A percentile compares a stretch with the other conserved stretches of the same genome.
Evolutionary conservation across 1,284 basidiomycete genomes (phyloP).

Genomic region (Tausonia pullulans): DNA sequence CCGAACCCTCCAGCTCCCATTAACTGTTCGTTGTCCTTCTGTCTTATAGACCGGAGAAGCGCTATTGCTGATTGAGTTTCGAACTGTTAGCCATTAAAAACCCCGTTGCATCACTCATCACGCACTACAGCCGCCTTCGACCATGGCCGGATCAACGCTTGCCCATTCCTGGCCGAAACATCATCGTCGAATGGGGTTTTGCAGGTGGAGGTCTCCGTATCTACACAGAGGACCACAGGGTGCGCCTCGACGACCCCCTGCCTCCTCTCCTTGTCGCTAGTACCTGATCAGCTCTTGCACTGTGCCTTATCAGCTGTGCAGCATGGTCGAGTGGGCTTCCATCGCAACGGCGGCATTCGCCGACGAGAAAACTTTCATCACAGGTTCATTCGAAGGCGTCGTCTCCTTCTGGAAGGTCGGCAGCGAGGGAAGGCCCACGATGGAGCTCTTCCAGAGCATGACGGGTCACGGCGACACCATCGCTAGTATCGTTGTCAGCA

Average conservation of each 20-base stretch:
- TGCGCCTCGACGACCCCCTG: constrained; percentile 14
- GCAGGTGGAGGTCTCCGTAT: constrained; percentile 45
- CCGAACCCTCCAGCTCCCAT: constrained; percentile 40
- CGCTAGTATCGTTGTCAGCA: constrained; percentile 58
- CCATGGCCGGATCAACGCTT: constrained; percentile 52
- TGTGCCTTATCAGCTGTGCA: constrained; percentile 44
- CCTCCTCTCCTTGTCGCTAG: background rate
- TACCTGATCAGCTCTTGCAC: constrained; percentile 11
- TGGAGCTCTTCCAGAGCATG: constrained; percentile 58
- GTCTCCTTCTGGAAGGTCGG: constrained; percentile 64
- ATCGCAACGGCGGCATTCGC: constrained; percentile 66
- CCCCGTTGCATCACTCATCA: constrained; percentile 44
- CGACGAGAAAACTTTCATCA: constrained; percentile 56
- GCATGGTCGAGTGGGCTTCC: constrained; percentile 60
- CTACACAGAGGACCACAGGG: constrained; percentile 43
- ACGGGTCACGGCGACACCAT: constrained; percentile 62
- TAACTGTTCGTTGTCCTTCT: constrained; percentile 40
- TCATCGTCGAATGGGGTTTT: constrained; percentile 54
- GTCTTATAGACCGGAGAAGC: background rate
- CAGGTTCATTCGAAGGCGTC: constrained; percentile 62
- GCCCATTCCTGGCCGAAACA: constrained; percentile 40
- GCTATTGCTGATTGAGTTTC: background rate
- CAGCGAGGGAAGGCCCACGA: constrained; percentile 27
- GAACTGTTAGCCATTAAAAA: constrained; percentile 42
- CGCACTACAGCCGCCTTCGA: constrained; percentile 52